Evolutionary conservation across 73 alveolate genomes (phyloP), one percentile per base, ranked within the genome.

Genomic region (Breviolum minutum): DNA sequence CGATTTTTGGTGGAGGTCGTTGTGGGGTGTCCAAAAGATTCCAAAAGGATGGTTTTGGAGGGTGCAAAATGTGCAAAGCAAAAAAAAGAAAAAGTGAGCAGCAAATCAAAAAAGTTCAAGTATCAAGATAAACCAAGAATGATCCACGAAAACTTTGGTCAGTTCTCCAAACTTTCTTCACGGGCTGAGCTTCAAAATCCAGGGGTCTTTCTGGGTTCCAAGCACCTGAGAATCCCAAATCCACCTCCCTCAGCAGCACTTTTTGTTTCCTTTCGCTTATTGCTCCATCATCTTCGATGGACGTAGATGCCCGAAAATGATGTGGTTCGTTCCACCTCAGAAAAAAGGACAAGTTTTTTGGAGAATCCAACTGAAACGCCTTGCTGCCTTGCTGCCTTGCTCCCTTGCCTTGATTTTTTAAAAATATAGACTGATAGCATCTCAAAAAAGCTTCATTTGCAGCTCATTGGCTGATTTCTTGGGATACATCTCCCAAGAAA

Each of bases 301-400:
- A 24, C 24, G 61, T 32, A 27, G 54, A 24, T 80, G 82, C 79
- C 95, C 95, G 16, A 63, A 63, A 27, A 86, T 29, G 19, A 86
- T 86, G 81, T 63, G 95, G 30, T 86, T 86, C 22, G 27, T 32
- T 26, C 81, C 95, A n/a, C 95, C 95, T 86, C 61, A 63, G 81
- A 29, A 60, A 63, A 76, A 61, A 27, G 26, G 54, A n/a, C 2
- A n/a, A n/a, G n/a, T 13, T 69, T n/a, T 81, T 32, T 20, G 29
- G 26, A 54, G 64, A 81, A n/a, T 13, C 20, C 32, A 16, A 81
- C 22, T 17, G 14, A 30, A 20, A 8, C 87, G 3, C 0, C 7
- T 11, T 29, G 30, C 0, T 68, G 77, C 24, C 54, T 40, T 40
- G 54, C 54, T n/a, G n/a, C n/a, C n/a, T n/a, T n/a, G n/a, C n/a